Evolutionary conservation across 257 asterid genomes (phyloP).

Genomic region (Craterostigma plantagineum): DNA sequence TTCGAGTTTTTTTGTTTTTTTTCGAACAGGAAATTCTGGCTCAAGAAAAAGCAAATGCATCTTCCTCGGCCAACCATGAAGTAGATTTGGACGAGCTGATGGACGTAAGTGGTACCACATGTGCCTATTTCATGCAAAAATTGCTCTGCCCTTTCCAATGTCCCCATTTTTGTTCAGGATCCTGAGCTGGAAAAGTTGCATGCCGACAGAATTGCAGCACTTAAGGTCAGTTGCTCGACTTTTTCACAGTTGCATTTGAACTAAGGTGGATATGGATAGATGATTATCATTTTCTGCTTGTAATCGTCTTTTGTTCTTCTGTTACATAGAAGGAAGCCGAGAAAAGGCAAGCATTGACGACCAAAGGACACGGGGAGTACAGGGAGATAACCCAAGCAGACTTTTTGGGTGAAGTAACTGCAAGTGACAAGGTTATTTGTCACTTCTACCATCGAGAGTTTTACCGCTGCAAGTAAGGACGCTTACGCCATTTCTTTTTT

Average conservation of each 20-base stretch:
- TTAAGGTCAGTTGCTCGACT: constrained; percentile 42
- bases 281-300: constrained; percentile 7
- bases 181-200: constrained; percentile 96
- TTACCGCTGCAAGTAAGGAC: constrained; percentile 93
- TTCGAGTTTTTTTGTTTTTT: too few species aligned
- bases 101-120: constrained; percentile 34
- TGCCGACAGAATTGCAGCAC: constrained; percentile 94
- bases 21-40: constrained; percentile 44
- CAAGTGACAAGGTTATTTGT: constrained; percentile 61
- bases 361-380: constrained; percentile 89
- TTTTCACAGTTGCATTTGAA: constrained; percentile 6
- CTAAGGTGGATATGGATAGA: background rate
- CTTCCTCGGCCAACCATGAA: constrained; percentile 42
- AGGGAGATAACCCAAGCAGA: constrained; percentile 85
- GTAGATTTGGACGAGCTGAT: constrained; percentile 88
- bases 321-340: constrained; percentile 77
- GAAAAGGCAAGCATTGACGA: constrained; percentile 62
- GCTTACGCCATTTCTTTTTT: constrained; percentile 3
- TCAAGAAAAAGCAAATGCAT: constrained; percentile 44
- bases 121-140: too few species aligned
- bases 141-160: too few species aligned
- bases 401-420: constrained; percentile 90
- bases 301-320: constrained; percentile 2
- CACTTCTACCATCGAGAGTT: constrained; percentile 95
- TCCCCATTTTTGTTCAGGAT: constrained; percentile 26